These are phyloP conservation scores for Jamesozyma gamospora DNA, from an alignment of 805 yeast species.

Conservation along the genomic window DNA sequence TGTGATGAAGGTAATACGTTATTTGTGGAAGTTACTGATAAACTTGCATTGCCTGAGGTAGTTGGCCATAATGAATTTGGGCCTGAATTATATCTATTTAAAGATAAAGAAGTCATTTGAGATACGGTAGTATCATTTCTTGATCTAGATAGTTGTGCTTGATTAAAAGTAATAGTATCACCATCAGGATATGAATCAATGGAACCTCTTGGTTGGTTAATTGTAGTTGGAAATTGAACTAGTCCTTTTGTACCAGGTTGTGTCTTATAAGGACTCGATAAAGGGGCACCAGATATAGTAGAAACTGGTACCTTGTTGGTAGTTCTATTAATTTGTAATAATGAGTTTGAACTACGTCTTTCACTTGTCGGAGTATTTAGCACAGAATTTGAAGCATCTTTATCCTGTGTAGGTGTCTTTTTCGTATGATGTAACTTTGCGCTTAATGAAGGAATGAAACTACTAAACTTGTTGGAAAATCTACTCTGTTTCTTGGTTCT, in stretches of 20 bases:
- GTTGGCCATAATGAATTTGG: slow-evolving; percentile 21
- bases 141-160: slow-evolving; percentile 10
- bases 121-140: slow-evolving; percentile 27
- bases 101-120: slow-evolving; percentile 25
- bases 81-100: slow-evolving; percentile 9
- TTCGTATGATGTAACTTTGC: slow-evolving; percentile 25
- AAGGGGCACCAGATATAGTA: slow-evolving; percentile 1
- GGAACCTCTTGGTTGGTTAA: slow-evolving; percentile 1
- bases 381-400: neutral
- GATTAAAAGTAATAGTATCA: neutral
- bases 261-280: neutral
- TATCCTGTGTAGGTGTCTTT: slow-evolving; percentile 6
- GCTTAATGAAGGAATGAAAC: slow-evolving; percentile 28
- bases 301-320: neutral
- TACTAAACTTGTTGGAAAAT: slow-evolving; percentile 28
- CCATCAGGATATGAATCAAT: neutral
- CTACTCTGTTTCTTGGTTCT: slow-evolving; percentile 26
- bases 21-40: neutral
- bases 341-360: too few species aligned
- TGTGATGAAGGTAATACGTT: neutral
- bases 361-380: too few species aligned
- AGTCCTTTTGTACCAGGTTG: neutral
- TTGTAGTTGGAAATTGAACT: slow-evolving; percentile 5
- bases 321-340: neutral
- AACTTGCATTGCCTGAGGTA: slow-evolving; percentile 6